Evolutionary conservation across 2,329 filamentous ascomycete species (phyloP).

Genomic region (Fusarium xyrophilum): DNA sequence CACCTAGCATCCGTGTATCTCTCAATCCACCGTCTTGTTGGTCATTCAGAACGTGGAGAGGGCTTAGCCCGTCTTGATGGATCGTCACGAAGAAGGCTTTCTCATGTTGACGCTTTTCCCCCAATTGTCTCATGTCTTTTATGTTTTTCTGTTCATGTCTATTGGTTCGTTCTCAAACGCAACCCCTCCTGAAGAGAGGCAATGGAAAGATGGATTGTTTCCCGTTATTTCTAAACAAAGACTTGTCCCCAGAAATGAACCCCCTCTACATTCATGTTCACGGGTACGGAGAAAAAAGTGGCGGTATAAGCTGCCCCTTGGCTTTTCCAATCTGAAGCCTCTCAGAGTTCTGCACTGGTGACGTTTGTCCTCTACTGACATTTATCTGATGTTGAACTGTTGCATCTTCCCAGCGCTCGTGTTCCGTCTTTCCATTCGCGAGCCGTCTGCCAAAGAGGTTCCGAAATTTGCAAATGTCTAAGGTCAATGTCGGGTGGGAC

Average conservation of each 20-base stretch:
- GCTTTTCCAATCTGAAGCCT: not conserved
- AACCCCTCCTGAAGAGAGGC: constrained; percentile 16
- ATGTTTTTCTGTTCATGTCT: constrained; percentile 34
- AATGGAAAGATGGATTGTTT: constrained; percentile 25
- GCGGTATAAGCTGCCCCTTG: constrained; percentile 2
- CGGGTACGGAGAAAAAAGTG: constrained; percentile 7
- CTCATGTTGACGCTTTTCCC: constrained; percentile 30
- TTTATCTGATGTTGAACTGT: not conserved
- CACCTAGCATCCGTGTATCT: constrained; percentile 36
- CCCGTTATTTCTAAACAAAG: constrained; percentile 19
- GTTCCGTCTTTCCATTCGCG: not conserved
- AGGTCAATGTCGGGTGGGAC: not conserved
- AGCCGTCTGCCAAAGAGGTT: not conserved
- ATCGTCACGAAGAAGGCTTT: constrained; percentile 44
- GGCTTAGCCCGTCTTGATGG: constrained; percentile 34
- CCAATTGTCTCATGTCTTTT: constrained; percentile 31
- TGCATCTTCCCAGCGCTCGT: not conserved
- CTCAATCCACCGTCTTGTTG: constrained; percentile 29
- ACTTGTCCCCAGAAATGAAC: constrained; percentile 8
- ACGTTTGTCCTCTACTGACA: not conserved
- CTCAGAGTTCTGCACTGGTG: not conserved
- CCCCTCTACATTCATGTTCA: constrained; percentile 29
- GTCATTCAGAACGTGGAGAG: constrained; percentile 29
- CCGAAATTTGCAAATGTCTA: not conserved
- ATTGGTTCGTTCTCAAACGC: constrained; percentile 29